Percentiles rank a stretch among this genome's conserved stretches.
Evolutionary conservation across 2,329 filamentous ascomycete species (phyloP).

Genomic region (Trichophyton equinum): DNA sequence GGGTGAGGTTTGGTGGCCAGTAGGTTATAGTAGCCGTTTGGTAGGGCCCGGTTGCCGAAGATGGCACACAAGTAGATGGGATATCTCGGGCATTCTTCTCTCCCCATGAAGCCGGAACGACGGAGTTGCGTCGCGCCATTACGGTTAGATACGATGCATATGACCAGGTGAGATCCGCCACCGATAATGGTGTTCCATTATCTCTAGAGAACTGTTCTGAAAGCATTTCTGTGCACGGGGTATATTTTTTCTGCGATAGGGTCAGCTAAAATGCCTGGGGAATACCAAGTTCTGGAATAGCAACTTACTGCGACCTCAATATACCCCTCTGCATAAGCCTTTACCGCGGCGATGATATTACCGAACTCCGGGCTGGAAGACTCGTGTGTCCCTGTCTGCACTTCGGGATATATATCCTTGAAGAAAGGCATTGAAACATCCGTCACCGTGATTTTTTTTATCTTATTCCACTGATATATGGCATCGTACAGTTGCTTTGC

Average conservation of each 20-base stretch:
- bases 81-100: constrained; percentile 22
- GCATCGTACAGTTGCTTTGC: constrained; percentile 71
- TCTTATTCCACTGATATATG: constrained; percentile 54
- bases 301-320: constrained; percentile 29
- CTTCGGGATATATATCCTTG: constrained; percentile 47
- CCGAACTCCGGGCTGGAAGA: constrained; percentile 36
- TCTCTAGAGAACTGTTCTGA: constrained; percentile 31
- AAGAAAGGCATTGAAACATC: constrained; percentile 59
- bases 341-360: constrained; percentile 45
- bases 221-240: constrained; percentile 44
- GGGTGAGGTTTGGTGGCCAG: constrained; percentile 22
- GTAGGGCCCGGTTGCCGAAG: constrained; percentile 25
- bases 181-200: constrained; percentile 27
- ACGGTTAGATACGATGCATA: constrained; percentile 32
- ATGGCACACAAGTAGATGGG: constrained; percentile 20
- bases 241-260: constrained; percentile 27
- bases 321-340: constrained; percentile 49
- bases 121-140: constrained; percentile 21
- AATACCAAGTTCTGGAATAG: background rate
- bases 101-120: constrained; percentile 26
- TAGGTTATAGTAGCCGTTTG: constrained; percentile 21
- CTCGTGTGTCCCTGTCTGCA: constrained; percentile 50
- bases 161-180: constrained; percentile 35
- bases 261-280: background rate
- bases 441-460: constrained; percentile 53